Base-by-base conservation (phyloP, 176 grass and related monocot species). In the Elaeis guineensis region DNA sequence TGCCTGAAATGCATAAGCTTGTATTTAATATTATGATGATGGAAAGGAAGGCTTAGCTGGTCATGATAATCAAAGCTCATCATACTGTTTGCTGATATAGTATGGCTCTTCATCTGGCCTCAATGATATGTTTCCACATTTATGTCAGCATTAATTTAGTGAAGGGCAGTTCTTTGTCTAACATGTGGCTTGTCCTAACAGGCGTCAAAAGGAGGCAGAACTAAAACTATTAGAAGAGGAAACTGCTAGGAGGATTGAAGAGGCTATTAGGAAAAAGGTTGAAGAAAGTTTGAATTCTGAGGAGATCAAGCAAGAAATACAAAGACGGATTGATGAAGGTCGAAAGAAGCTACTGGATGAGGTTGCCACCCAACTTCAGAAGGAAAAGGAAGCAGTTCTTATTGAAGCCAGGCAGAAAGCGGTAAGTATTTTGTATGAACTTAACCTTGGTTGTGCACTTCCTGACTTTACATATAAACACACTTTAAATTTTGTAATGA, bases 131-230 rank as follows among this genome's bases (percentile, higher is more conserved):
- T 58, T 50, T 59, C 5, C 24, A 55, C 24, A 49, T 51, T 61
- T 61, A 32, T 23, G 26, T 62, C 50, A 30, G 61, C 22, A 20
- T 55, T 76, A 51, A 25, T 59, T 51, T 51, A 62, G 21, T 76
- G 16, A 65, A 30, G 60, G 19, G 18, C 35, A 58, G 35, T 76
- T 69, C 69, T 72, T 76, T 83, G 7, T 18, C 75, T 92, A 50
- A 98, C 81, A 83, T 80, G 4, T 61, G 64, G 5, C 73, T 50
- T 55, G 60, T 62, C 55, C 48, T 54, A 44, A 70, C 78, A 98
- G 93, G 77, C 79, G 75, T 26, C 93, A 98, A 76, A 92, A 89
- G 75, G 93, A 98, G 79, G 85, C 86, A 83, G 93, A 98, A 88
- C 71, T 89, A 22, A 92, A 79, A 79, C 74, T 92, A 32, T 68